Conservation (phyloP, 192 early-diverging fungal genomes). For the Thoreauomyces humboldtii region DNA sequence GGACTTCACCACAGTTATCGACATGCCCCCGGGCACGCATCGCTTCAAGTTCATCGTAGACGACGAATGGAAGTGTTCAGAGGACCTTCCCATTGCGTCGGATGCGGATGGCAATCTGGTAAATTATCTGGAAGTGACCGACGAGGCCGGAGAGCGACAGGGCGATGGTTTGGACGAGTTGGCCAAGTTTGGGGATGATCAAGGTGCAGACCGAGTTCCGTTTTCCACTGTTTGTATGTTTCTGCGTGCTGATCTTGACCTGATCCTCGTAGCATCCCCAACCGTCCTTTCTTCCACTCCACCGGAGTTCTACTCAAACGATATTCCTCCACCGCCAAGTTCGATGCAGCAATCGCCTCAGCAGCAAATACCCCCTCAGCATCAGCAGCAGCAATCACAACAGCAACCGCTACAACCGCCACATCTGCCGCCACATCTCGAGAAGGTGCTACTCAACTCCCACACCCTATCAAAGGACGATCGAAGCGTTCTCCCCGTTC, state of each 20-base stretch:
- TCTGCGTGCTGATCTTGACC: background rate
- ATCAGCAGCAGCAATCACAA: background rate
- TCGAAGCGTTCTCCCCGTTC: conserved; percentile 76
- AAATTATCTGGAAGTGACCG: conserved; percentile 85
- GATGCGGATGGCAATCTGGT: conserved; percentile 95
- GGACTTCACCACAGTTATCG: conserved; percentile 79
- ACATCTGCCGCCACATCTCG: conserved; percentile 82
- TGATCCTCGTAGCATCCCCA: conserved; percentile 7
- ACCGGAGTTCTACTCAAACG: conserved; percentile 60
- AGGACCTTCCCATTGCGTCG: conserved; percentile 82
- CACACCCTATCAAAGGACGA: conserved; percentile 59
- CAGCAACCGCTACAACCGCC: conserved; percentile 48
- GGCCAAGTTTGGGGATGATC: conserved; percentile 9
- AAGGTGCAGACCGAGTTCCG: background rate
- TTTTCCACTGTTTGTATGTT: background rate
- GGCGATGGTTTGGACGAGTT: conserved; percentile 49
- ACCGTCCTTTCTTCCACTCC: conserved; percentile 49
- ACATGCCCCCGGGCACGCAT: conserved; percentile 92
- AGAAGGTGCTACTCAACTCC: conserved; percentile 86
- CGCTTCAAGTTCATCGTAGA: conserved; percentile 98
- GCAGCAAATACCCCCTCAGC: background rate
- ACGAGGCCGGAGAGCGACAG: conserved; percentile 66
- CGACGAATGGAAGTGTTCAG: conserved; percentile 96
- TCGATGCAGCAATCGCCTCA: conserved; percentile 1
- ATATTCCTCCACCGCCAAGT: conserved; percentile 51